Conservation (phyloP, 1,139 yeast genomes). For the Scheffersomyces illinoinensis region DNA sequence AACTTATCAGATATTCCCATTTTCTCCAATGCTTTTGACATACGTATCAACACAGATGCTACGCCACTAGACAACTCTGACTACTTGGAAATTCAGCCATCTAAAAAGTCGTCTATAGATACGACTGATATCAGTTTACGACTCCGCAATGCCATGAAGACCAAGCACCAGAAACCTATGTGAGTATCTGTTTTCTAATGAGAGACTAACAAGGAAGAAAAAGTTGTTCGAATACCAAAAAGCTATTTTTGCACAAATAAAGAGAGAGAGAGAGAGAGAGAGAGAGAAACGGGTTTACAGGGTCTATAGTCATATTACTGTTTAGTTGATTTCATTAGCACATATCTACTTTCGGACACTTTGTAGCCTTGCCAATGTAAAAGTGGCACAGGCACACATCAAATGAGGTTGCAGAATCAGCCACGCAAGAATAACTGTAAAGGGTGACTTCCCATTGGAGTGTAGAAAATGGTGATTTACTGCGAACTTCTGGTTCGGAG, state of each 20-base stretch:
- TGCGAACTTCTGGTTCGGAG: background rate
- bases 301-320: background rate
- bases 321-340: background rate
- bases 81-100: background rate
- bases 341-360: background rate
- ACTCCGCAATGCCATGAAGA: slow-evolving; percentile 1
- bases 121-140: slow-evolving; percentile 1
- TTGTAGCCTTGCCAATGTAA: background rate
- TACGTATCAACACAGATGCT: slow-evolving; percentile 3
- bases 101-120: slow-evolving; percentile 1
- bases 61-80: background rate
- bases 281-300: background rate
- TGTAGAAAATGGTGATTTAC: too few species aligned
- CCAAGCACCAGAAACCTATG: background rate
- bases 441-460: background rate
- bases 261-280: background rate
- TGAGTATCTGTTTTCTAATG: background rate
- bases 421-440: background rate
- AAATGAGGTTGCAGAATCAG: background rate
- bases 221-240: background rate
- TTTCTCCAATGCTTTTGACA: slow-evolving; percentile 26
- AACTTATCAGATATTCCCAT: slow-evolving; percentile 36
- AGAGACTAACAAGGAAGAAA: slow-evolving; percentile 2
- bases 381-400: background rate
- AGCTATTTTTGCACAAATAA: too few species aligned